A percentile compares a stretch with the other conserved stretches of the same genome.
phyloP scores from a whole-genome alignment of 106 monocot genomes.

The Phalaenopsis equestris region DNA sequence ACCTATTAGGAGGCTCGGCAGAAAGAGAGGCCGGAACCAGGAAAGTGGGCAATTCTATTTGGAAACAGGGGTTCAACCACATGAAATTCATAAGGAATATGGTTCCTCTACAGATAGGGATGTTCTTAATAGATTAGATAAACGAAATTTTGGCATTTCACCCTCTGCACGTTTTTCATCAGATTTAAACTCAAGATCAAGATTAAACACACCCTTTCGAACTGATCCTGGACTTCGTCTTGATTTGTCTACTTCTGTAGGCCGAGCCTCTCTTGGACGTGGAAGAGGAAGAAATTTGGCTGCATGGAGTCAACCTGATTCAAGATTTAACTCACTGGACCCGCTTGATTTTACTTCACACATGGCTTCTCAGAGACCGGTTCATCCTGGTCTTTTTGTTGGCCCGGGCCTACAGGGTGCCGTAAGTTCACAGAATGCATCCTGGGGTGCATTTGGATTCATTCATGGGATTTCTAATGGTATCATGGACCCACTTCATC shows the following conservation, averaged over 20 bases:
- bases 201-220: slow-evolving; percentile 26
- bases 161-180: slow-evolving; percentile 14
- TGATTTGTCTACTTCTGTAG: slow-evolving; percentile 37
- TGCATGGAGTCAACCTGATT: slow-evolving; percentile 55
- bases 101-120: slow-evolving; percentile 29
- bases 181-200: slow-evolving; percentile 33
- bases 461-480: slow-evolving; percentile 73
- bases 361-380: slow-evolving; percentile 57
- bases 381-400: slow-evolving; percentile 52
- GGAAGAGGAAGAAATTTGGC: slow-evolving; percentile 65
- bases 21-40: slow-evolving; percentile 36
- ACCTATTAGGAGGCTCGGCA: slow-evolving; percentile 24
- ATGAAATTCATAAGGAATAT: slow-evolving; percentile 21
- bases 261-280: slow-evolving; percentile 42
- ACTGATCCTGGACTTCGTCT: slow-evolving; percentile 26
- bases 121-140: slow-evolving; percentile 33
- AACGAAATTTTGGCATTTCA: slow-evolving; percentile 18
- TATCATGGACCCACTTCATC: slow-evolving; percentile 76
- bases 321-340: slow-evolving; percentile 55
- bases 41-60: slow-evolving; percentile 38
- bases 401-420: slow-evolving; percentile 45
- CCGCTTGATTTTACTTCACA: slow-evolving; percentile 62
- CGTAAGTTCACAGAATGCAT: slow-evolving; percentile 44
- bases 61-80: slow-evolving; percentile 17
- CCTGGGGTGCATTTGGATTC: slow-evolving; percentile 87